Evolutionary conservation across 345 rosid genomes (phyloP).

Genomic region (Bruguiera sexangula): DNA sequence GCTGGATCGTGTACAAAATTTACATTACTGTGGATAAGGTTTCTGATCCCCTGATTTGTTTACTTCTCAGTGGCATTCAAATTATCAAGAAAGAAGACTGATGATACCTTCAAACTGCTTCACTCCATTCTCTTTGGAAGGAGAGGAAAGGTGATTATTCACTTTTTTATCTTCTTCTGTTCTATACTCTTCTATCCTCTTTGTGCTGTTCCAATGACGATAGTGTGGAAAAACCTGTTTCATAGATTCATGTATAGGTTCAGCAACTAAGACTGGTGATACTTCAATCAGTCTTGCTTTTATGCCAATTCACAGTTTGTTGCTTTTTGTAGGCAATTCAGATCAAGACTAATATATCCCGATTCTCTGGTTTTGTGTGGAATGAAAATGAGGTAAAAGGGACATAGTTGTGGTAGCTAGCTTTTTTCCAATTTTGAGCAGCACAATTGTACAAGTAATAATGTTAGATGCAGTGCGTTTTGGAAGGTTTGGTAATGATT

Average conservation of each 20-base stretch:
- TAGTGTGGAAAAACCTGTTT: no score
- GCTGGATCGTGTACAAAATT: no score
- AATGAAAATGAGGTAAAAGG: slow-evolving; percentile 71
- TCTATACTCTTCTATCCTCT: no score
- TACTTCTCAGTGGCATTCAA: slow-evolving; percentile 70
- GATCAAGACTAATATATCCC: slow-evolving; percentile 70
- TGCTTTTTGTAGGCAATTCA: slow-evolving; percentile 68
- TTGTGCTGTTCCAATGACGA: no score
- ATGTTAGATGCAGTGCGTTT: neutral
- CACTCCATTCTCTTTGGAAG: slow-evolving; percentile 72
- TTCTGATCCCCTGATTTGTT: slow-evolving; percentile 15
- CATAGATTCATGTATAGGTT: no score
- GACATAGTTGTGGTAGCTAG: neutral
- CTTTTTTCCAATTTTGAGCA: neutral
- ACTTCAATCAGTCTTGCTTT: slow-evolving; percentile 5
- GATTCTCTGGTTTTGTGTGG: slow-evolving; percentile 94
- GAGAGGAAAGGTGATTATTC: slow-evolving; percentile 70
- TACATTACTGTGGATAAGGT: neutral
- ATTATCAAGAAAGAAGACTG: slow-evolving; percentile 70
- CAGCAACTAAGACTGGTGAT: neutral
- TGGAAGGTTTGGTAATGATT: neutral
- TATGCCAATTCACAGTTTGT: slow-evolving; percentile 24
- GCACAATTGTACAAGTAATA: neutral
- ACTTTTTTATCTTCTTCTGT: no score
- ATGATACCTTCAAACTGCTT: slow-evolving; percentile 67